A percentile compares a stretch with the other conserved stretches of the same genome.
Conservation (phyloP, 176 grass and related monocot genomes). For the Avena atlantica region DNA sequence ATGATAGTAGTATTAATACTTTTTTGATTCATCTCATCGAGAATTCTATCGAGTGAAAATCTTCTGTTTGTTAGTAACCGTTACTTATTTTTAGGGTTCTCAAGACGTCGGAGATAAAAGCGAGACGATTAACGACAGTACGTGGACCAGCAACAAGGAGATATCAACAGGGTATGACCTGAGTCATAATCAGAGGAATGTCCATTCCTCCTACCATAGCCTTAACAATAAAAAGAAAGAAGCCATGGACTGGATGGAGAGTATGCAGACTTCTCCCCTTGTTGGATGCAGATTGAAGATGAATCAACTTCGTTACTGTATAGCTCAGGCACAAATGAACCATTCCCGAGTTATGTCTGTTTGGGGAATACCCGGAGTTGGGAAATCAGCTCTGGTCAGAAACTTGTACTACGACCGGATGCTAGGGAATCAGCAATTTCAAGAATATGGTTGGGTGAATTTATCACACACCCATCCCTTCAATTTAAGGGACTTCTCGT, state of each 20-base stretch:
- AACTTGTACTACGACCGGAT: background rate
- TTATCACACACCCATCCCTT: background rate
- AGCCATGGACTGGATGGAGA: background rate
- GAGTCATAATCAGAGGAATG: background rate
- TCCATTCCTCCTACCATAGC: background rate
- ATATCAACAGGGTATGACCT: background rate
- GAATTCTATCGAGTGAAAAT: no score
- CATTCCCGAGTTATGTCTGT: background rate
- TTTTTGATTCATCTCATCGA: no score
- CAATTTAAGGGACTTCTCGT: background rate
- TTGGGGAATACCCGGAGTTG: conserved; percentile 20
- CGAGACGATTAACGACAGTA: accelerated
- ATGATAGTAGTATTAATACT: no score
- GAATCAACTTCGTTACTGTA: background rate
- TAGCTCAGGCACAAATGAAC: background rate
- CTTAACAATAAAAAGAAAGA: background rate
- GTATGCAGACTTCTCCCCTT: background rate
- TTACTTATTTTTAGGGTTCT: background rate
- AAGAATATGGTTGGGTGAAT: background rate
- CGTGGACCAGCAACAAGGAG: background rate
- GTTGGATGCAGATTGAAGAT: background rate
- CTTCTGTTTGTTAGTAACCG: background rate
- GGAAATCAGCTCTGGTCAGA: background rate
- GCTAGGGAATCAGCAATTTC: background rate
- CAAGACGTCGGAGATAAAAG: background rate